phyloP scores from a whole-genome alignment of 768 basidiomycete species.

The Leucogyrophana mollusca region DNA sequence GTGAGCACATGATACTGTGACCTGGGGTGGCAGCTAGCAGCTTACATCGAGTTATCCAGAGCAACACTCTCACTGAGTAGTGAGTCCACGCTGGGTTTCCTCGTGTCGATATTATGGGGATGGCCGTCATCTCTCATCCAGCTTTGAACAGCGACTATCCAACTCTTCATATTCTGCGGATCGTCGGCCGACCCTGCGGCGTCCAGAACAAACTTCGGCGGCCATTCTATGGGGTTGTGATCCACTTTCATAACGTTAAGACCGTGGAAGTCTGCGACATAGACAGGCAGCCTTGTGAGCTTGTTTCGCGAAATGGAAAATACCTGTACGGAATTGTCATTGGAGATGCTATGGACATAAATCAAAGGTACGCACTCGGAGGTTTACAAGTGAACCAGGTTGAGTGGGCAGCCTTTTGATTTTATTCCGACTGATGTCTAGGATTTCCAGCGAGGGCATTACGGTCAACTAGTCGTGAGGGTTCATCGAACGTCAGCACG shows the following conservation, averaged over 20 bases:
- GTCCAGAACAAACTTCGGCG: slow-evolving; percentile 60
- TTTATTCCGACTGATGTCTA: slow-evolving; percentile 94
- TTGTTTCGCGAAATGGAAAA: slow-evolving; percentile 87
- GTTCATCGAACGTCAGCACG: slow-evolving; percentile 2
- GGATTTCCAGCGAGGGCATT: slow-evolving; percentile 85
- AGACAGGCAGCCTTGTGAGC: slow-evolving; percentile 74
- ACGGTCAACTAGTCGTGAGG: slow-evolving; percentile 62
- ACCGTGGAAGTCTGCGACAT: slow-evolving; percentile 68
- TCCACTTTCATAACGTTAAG: slow-evolving; percentile 84
- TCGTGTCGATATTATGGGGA: slow-evolving; percentile 27
- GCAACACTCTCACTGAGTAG: slow-evolving; percentile 41
- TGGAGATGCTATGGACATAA: neutral
- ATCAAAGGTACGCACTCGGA: slow-evolving; percentile 52
- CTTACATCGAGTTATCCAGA: slow-evolving; percentile 33
- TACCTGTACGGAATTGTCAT: slow-evolving; percentile 47
- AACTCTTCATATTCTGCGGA: slow-evolving; percentile 58
- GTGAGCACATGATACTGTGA: too few relatives aligned
- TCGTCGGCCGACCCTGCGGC: slow-evolving; percentile 39
- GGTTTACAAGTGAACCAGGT: slow-evolving; percentile 74
- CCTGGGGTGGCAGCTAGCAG: neutral
- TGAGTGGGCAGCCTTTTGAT: slow-evolving; percentile 75
- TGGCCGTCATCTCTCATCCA: slow-evolving; percentile 67
- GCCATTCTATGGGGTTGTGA: slow-evolving; percentile 94
- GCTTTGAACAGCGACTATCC: slow-evolving; percentile 67
- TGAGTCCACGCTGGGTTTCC: slow-evolving; percentile 48